Evolutionary conservation across 495 filamentous ascomycete species (phyloP).

Genomic region (Aspergillus affinis): DNA sequence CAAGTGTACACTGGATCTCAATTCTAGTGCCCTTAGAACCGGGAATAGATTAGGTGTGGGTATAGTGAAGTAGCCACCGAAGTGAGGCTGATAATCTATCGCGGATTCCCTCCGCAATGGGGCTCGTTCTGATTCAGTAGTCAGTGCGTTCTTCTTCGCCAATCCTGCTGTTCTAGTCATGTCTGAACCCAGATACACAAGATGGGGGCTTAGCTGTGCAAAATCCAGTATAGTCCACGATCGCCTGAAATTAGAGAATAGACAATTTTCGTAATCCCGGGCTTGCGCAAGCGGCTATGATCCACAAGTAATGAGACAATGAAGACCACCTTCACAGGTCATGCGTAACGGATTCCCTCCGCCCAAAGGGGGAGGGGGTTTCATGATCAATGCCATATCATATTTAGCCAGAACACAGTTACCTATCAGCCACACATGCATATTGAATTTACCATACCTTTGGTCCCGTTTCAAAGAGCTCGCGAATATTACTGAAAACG

Average conservation of each 20-base stretch:
- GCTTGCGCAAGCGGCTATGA: neutral
- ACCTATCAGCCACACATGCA: neutral
- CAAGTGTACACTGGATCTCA: neutral
- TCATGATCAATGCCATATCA: no score
- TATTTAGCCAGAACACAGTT: neutral
- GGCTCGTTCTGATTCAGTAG: no score
- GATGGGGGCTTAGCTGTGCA: no score
- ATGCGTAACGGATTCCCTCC: neutral
- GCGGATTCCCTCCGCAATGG: neutral
- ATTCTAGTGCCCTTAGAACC: neutral
- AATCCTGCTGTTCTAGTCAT: no score
- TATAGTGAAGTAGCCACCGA: neutral
- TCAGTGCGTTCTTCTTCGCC: no score
- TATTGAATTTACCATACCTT: neutral
- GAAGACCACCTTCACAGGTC: neutral
- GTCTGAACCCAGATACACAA: no score
- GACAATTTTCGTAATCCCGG: neutral
- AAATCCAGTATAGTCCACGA: no score
- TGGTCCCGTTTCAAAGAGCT: neutral
- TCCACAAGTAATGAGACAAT: neutral
- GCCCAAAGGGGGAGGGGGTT: no score
- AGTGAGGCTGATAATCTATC: neutral
- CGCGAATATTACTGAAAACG: neutral
- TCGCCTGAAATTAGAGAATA: no score
- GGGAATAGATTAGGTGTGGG: neutral